Evolutionary conservation across 2,329 filamentous ascomycete species (phyloP).

Genomic region (Pseudogymnoascus sp.): DNA sequence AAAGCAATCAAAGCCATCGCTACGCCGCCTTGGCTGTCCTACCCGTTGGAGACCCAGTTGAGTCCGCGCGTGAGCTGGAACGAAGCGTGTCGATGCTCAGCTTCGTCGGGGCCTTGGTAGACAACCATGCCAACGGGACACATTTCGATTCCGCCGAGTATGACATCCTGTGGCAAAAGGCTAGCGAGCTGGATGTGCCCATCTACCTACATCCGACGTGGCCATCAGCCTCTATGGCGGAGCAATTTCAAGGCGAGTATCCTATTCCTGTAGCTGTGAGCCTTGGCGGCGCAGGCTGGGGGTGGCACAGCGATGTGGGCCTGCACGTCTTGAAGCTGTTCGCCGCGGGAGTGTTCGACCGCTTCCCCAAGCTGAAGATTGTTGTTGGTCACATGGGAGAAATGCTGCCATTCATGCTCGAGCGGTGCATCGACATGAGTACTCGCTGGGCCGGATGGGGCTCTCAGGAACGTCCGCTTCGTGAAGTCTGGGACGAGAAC

Average conservation of each 20-base stretch:
- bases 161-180: conserved; percentile 33
- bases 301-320: conserved; percentile 41
- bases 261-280: conserved; percentile 18
- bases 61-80: conserved; percentile 28
- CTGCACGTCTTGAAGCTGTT: conserved; percentile 40
- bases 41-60: conserved; percentile 30
- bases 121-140: conserved; percentile 29
- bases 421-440: conserved; percentile 31
- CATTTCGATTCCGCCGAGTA: conserved; percentile 26
- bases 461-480: conserved; percentile 27
- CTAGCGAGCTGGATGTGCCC: conserved; percentile 32
- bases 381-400: conserved; percentile 43
- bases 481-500: conserved; percentile 44
- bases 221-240: conserved; percentile 16
- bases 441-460: conserved; percentile 9
- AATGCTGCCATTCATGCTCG: conserved; percentile 44
- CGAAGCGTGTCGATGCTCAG: conserved; percentile 33
- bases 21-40: conserved; percentile 35
- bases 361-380: conserved; percentile 42
- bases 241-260: conserved; percentile 22
- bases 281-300: conserved; percentile 35
- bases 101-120: conserved; percentile 40
- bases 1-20: conserved; percentile 23
- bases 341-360: conserved; percentile 44
- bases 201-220: conserved; percentile 33